Base-by-base conservation (phyloP, 768 basidiomycete species). In the Saitozyma sp. region DNA sequence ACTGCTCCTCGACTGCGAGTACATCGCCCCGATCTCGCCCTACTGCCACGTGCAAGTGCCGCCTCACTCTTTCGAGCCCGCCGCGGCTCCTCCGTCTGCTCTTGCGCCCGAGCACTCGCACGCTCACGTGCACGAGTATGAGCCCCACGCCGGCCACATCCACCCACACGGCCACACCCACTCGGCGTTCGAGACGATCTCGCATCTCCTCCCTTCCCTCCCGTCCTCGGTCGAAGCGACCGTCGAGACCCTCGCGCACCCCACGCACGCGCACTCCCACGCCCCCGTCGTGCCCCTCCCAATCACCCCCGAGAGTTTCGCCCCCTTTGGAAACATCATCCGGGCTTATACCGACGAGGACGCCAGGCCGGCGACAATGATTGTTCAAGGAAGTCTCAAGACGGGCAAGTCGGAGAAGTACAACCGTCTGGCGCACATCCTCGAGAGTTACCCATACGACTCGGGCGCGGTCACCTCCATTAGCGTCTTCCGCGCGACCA, bases 281-380 rank as follows among this genome's bases (percentile, higher is more conserved):
- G 50, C 58, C 49, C n/a, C 56, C 8, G 67, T 83, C 53, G 67
- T 74, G 14, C 78, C 81, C 40, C 67, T 76, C 1, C 78, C 89
- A 19, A 81, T 99, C 65, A 92, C 92, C 2, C 82, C 87, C 2
- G 89, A 91, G 67, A 89, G 86, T 6, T 98, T 95, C 76, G 85
- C 86, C 9, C 85, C 89, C 0, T 99, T 88, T 78, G 96, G 96
- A 1, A 84, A 91, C 66, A 90, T 98, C 58, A 84, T 98, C 56
- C 90, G 94, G 80, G 90, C 89, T 1, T 93, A 91, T 75, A 81
- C 83, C 3, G 86, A 90, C 72, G 82, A 84, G 50, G 74, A 83
- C 13, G 83, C 86, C 11, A 85, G 84, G 6, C 82, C 89, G 3
- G 85, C 84, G 50, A 85, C 83, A 16, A 84, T 85, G 50, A 85